Base-by-base conservation (phyloP, 2,329 filamentous ascomycete species). In the Fusarium sacchari region DNA sequence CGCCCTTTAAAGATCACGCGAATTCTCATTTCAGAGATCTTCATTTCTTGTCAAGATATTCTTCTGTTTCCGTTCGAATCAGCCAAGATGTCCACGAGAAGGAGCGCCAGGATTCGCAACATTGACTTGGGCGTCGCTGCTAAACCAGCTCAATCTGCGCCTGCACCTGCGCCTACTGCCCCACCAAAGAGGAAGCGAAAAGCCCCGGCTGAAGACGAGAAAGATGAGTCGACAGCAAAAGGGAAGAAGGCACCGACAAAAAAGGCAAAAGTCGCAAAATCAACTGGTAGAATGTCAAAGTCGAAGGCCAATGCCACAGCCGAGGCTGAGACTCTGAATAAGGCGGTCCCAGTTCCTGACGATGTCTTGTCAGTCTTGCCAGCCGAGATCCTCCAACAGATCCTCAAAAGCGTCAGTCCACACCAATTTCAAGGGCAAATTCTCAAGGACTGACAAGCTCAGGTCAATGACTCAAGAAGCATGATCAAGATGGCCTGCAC, bases 401-500 rank as follows among this genome's bases (percentile, higher is more conserved):
- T 71, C 15, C 18, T 71, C 0, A 24, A 60, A 12, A 47, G 39
- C 28, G 65, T 69, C 13, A 22, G 65, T 57, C 8, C 9, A 6
- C 6, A 22, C 12, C 6, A 10, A 18, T 20, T 1, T 4, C 1
- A 28, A 9, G 7, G 5, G 2, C 8, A 0, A 2, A 7, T 1
- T 12, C 7, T 0, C 14, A 28, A 26, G 7, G 1, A 18, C 57
- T 67, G 1, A 59, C 14, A 34, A 7, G 2, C 3, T 6, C 12
- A 71, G 68, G 17, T 71, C 2, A 24, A 43, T 1, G 22, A 55
- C 9, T 1, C 34, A 7, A 22, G 11, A 32, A 46, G 22, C 2
- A 37, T 72, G 58, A 3, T 68, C n/a, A 53, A 22, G 5, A 13
- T 72, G 22, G 68, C 68, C 12, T 22, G 46, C 11, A 72, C 68